Percentiles rank a stretch among this genome's conserved stretches.
phyloP scores from a whole-genome alignment of 164 flowering plant species.

The grape (Vitis vinifera) region ASM3070453v1 NC_081805.1:27381001-27381500 shows the following conservation, averaged over 20 bases:
- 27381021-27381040: neutral
- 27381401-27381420: neutral
- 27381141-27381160: constrained; percentile 64
- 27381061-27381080: constrained; percentile 10
- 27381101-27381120: constrained; percentile 49
- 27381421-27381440: no score
- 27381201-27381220: constrained; percentile 53
- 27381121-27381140: constrained; percentile 42
- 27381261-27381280: constrained; percentile 57
- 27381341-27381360: constrained; percentile 39
- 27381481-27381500: no score
- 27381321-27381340: constrained; percentile 62
- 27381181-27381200: constrained; percentile 71
- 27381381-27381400: neutral
- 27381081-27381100: constrained; percentile 77
- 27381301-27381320: constrained; percentile 89
- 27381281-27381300: constrained; percentile 79
- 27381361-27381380: neutral
- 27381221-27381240: constrained; percentile 64
- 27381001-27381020: neutral
- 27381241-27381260: constrained; percentile 61
- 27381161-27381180: constrained; percentile 74
- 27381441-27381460: no score
- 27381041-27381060: neutral
- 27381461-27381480: no score